Conservation (phyloP, 2,329 filamentous ascomycete genomes). For the Aureobasidium sp. region DNA sequence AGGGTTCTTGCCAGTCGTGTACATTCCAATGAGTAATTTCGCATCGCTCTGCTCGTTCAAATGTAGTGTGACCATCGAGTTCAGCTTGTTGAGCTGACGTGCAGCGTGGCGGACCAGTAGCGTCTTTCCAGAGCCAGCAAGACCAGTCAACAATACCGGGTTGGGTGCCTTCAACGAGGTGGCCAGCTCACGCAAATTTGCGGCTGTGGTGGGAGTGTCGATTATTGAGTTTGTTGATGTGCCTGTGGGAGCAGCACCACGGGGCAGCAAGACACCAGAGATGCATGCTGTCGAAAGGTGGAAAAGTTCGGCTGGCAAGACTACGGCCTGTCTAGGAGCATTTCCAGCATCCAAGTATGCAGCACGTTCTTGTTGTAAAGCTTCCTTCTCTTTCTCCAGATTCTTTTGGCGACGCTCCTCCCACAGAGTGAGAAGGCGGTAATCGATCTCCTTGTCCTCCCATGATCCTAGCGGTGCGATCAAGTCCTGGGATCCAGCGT, state of each 20-base stretch:
- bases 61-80: slow-evolving; percentile 84
- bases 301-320: slow-evolving; percentile 16
- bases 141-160: slow-evolving; percentile 72
- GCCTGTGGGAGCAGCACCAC: slow-evolving; percentile 36
- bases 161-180: slow-evolving; percentile 55
- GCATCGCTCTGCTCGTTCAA: slow-evolving; percentile 98
- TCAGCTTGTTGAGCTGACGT: slow-evolving; percentile 66
- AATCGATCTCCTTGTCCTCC: slow-evolving; percentile 71
- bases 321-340: background rate
- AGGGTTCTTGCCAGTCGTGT: slow-evolving; percentile 78
- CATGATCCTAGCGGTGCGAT: slow-evolving; percentile 50
- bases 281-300: slow-evolving; percentile 48
- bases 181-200: slow-evolving; percentile 65
- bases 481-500: slow-evolving; percentile 3
- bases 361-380: background rate
- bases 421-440: slow-evolving; percentile 60
- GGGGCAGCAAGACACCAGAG: slow-evolving; percentile 59
- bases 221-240: slow-evolving; percentile 43
- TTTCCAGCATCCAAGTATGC: background rate
- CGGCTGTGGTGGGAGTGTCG: slow-evolving; percentile 61
- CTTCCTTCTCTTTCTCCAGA: slow-evolving; percentile 13
- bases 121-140: slow-evolving; percentile 86
- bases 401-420: slow-evolving; percentile 49
- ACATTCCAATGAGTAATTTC: slow-evolving; percentile 90
- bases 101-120: slow-evolving; percentile 76